Percentiles rank a stretch among this genome's conserved stretches.
Evolutionary conservation across 768 basidiomycete species (phyloP).

Genomic region (Mycena sanguinolenta): DNA sequence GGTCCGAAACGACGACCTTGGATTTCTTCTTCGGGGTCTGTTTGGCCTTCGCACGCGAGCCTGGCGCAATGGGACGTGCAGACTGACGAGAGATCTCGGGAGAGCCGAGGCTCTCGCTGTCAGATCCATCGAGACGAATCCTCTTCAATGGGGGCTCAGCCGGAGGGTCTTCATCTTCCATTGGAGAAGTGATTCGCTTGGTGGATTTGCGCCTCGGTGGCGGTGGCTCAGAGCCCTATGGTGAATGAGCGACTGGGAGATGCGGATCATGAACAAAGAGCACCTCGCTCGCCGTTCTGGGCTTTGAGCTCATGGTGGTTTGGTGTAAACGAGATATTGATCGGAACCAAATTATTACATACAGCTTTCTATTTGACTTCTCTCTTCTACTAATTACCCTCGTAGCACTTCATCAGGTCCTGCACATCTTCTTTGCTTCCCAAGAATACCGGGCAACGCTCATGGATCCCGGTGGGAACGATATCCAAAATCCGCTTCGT

Average conservation of each 20-base stretch:
- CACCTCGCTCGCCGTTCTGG: slow-evolving; percentile 27
- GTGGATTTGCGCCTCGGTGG: slow-evolving; percentile 38
- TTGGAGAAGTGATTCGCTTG: slow-evolving; percentile 46
- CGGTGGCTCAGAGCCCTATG: slow-evolving; percentile 34
- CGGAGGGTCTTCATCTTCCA: slow-evolving; percentile 47
- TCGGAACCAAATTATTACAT: slow-evolving; percentile 19
- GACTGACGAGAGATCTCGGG: slow-evolving; percentile 5
- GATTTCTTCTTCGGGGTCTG: slow-evolving; percentile 15
- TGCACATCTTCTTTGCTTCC: slow-evolving; percentile 94
- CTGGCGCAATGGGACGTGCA: slow-evolving; percentile 15
- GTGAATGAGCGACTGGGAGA: slow-evolving; percentile 22
- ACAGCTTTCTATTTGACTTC: slow-evolving; percentile 9
- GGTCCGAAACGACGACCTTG: slow-evolving; percentile 39
- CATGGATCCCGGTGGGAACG: slow-evolving; percentile 86
- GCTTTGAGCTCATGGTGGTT: slow-evolving; percentile 4
- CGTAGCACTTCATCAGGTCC: slow-evolving; percentile 91
- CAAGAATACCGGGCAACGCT: slow-evolving; percentile 93
- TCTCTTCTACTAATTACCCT: slow-evolving; percentile 34
- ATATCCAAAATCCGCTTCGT: slow-evolving; percentile 95
- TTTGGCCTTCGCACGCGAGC: slow-evolving; percentile 20
- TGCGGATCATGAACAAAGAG: slow-evolving; percentile 13
- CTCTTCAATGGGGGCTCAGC: slow-evolving; percentile 31
- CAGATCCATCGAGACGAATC: slow-evolving; percentile 28
- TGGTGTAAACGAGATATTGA: neutral
- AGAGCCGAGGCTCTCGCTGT: slow-evolving; percentile 14